These are phyloP conservation scores for Acanthochlamys bracteata DNA, from an alignment of 106 monocot genomes.

Conservation along the genomic window DNA sequence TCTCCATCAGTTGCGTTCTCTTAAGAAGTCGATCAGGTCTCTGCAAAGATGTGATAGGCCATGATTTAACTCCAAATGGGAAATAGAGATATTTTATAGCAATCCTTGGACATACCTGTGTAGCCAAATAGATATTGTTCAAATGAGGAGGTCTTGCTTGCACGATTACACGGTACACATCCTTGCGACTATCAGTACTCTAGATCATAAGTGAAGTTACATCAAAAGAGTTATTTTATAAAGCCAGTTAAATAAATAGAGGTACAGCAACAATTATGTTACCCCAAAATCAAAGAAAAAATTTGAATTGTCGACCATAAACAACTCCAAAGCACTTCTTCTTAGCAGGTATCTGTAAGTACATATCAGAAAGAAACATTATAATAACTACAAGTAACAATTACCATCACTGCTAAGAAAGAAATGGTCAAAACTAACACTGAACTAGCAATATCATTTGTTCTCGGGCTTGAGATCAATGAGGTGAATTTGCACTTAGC, in stretches of 20 bases:
- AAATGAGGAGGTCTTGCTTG: constrained; percentile 76
- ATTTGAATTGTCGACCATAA: constrained; percentile 88
- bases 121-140: constrained; percentile 73
- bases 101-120: constrained; percentile 40
- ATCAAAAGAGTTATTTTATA: no score
- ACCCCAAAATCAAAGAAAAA: constrained; percentile 98
- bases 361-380: background rate
- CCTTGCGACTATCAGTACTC: constrained; percentile 79
- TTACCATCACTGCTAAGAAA: no score
- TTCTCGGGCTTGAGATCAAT: no score
- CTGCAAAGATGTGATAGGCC: constrained; percentile 23
- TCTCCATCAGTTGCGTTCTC: constrained; percentile 91
- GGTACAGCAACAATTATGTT: no score
- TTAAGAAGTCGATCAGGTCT: constrained; percentile 83
- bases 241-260: no score
- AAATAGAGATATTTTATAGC: background rate
- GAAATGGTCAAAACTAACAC: no score
- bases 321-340: constrained; percentile 89
- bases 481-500: no score
- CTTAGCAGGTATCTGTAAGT: constrained; percentile 78
- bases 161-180: constrained; percentile 78
- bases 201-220: no score
- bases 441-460: no score
- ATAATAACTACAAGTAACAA: no score
- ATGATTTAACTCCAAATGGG: background rate